Evolutionary conservation across 305 asterid species (phyloP).

Genomic region (Vinca major): DNA sequence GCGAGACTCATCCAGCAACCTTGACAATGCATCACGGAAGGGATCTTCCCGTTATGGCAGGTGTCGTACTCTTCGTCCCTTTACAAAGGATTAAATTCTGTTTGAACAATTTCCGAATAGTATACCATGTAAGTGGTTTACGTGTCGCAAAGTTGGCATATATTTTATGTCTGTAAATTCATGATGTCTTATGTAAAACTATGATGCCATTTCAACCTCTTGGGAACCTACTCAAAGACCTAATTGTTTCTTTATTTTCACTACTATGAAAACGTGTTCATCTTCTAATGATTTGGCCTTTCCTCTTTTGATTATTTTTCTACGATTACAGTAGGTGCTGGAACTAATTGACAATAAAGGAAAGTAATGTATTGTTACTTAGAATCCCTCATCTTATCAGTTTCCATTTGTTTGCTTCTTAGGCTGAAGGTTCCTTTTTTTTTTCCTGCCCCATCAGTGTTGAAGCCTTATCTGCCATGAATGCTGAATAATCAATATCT

Average conservation of each 20-base stretch:
- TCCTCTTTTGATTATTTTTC: not conserved
- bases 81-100: not conserved
- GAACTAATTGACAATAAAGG: not conserved
- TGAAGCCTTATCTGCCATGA: not conserved
- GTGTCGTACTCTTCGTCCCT: slow-evolving; percentile 30
- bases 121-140: not conserved
- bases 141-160: not conserved
- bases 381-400: not conserved
- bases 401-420: not conserved
- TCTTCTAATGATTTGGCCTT: not conserved
- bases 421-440: not conserved
- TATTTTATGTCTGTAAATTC: not conserved
- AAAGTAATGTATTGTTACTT: not conserved
- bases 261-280: not conserved
- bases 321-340: not conserved
- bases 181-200: not conserved
- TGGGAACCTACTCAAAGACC: not conserved
- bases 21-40: slow-evolving; percentile 32
- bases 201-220: not conserved
- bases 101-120: not conserved
- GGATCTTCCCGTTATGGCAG: slow-evolving; percentile 59
- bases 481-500: not conserved
- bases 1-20: slow-evolving; percentile 12
- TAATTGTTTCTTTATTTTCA: not conserved
- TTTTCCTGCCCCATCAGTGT: not conserved